Percentiles rank a stretch among this genome's conserved stretches.
These are phyloP conservation scores for Agrocybe pediades DNA, from an alignment of 768 basidiomycete species.

Conservation along the genomic window DNA sequence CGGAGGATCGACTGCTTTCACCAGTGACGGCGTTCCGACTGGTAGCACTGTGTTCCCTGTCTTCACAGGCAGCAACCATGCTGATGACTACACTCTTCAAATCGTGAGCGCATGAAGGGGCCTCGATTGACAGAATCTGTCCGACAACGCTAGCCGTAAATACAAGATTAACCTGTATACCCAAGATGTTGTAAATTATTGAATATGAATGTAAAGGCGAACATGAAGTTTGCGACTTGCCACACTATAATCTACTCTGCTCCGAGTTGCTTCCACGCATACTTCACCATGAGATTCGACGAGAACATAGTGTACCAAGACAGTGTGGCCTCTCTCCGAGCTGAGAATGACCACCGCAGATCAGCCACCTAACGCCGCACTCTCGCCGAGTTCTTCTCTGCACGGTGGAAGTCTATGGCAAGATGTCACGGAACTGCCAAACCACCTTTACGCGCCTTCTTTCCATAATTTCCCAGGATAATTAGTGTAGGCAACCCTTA, in stretches of 20 bases:
- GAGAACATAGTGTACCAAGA: not conserved
- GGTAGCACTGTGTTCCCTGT: slow-evolving; percentile 45
- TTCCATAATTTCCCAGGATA: not conserved
- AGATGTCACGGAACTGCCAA: not conserved
- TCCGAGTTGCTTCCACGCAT: not conserved
- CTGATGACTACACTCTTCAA: slow-evolving; percentile 37
- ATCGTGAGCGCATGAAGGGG: slow-evolving; percentile 34
- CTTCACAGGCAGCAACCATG: slow-evolving; percentile 34
- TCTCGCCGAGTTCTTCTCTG: slow-evolving; percentile 17
- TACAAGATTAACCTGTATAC: not conserved
- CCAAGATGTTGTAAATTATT: not conserved
- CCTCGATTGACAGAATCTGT: not conserved
- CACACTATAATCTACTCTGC: not conserved
- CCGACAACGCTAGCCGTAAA: not conserved
- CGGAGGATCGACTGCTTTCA: slow-evolving; percentile 49
- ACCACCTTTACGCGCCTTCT: not conserved
- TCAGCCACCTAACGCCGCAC: slow-evolving; percentile 22
- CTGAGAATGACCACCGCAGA: not conserved
- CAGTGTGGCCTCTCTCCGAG: not conserved
- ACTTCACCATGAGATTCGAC: not conserved
- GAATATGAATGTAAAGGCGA: not conserved
- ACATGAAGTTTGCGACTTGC: not conserved
- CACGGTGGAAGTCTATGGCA: slow-evolving; percentile 6
- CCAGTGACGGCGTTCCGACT: slow-evolving; percentile 53
- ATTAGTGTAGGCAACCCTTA: not conserved